Evolutionary conservation across 208 protist genomes (phyloP).

Genomic region (Trypanosoma scelopori): DNA sequence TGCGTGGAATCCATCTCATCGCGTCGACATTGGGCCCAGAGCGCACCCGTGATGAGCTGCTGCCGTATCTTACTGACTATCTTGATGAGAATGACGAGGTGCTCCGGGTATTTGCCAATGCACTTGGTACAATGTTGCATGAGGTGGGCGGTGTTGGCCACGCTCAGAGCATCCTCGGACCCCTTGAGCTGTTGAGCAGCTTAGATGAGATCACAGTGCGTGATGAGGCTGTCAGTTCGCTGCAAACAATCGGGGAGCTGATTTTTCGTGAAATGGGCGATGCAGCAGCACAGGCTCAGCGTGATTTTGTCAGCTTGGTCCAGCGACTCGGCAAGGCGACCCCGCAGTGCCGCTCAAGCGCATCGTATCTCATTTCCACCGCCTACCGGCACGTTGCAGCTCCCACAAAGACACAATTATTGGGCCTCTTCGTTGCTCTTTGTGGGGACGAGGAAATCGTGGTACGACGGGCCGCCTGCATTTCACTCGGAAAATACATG

Average conservation of each 20-base stretch:
- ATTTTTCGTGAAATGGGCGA: conserved; percentile 54
- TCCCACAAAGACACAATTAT: conserved; percentile 57
- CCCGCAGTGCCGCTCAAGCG: conserved; percentile 95
- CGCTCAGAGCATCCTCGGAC: conserved; percentile 87
- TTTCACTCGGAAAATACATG: conserved; percentile 87
- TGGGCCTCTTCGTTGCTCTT: conserved; percentile 73
- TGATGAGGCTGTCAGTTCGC: conserved; percentile 92
- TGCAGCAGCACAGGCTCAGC: conserved; percentile 51
- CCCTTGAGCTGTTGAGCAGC: conserved; percentile 95
- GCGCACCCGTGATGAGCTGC: conserved; percentile 95
- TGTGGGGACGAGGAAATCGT: conserved; percentile 97
- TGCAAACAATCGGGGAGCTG: conserved; percentile 65
- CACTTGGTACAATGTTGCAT: conserved; percentile 96
- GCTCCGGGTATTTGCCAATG: conserved; percentile 96
- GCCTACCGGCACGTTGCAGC: conserved; percentile 77
- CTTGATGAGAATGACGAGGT: conserved; percentile 99
- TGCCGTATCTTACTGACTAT: conserved; percentile 97
- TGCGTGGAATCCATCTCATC: conserved; percentile 97
- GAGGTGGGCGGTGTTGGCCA: conserved; percentile 95
- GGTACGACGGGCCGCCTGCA: conserved; percentile 94
- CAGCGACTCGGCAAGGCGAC: conserved; percentile 89
- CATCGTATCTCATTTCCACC: conserved; percentile 91
- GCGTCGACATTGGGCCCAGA: conserved; percentile 95
- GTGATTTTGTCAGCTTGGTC: conserved; percentile 87
- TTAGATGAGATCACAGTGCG: conserved; percentile 97